Evolutionary conservation across 1,139 yeast genomes (phyloP).

Genomic region (Sugiyamaella xylanicola): DNA sequence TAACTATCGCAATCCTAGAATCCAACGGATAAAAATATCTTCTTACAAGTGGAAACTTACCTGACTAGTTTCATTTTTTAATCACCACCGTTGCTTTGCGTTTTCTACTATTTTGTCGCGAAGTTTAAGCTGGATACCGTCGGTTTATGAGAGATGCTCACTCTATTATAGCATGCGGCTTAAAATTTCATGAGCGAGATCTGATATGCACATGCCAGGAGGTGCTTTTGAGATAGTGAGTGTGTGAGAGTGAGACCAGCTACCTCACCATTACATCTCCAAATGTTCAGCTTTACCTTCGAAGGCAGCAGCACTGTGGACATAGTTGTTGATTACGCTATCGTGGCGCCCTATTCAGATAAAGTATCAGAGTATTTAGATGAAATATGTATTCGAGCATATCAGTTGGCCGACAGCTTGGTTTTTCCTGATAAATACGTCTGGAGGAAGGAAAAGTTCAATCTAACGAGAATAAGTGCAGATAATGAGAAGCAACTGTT

Average conservation of each 20-base stretch:
- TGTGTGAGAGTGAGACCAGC: no score
- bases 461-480: conserved; percentile 14
- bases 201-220: no score
- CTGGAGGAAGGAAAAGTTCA: conserved; percentile 37
- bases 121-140: neutral
- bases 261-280: no score
- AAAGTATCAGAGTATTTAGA: neutral
- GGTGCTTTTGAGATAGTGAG: no score
- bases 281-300: no score
- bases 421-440: conserved; percentile 27
- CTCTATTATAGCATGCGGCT: neutral
- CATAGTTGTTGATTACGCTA: neutral
- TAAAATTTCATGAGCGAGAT: no score
- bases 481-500: conserved; percentile 30
- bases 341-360: neutral
- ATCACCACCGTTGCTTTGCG: neutral
- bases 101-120: neutral
- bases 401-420: neutral
- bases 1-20: no score
- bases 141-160: neutral
- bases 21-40: no score
- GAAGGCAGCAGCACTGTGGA: no score
- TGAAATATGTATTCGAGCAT: conserved; percentile 1
- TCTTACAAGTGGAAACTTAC: no score
- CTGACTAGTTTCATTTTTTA: conserved; percentile 53